Evolutionary conservation across 1,139 yeast genomes (phyloP).

Genomic region (Lodderomyces orthopsilosis): DNA sequence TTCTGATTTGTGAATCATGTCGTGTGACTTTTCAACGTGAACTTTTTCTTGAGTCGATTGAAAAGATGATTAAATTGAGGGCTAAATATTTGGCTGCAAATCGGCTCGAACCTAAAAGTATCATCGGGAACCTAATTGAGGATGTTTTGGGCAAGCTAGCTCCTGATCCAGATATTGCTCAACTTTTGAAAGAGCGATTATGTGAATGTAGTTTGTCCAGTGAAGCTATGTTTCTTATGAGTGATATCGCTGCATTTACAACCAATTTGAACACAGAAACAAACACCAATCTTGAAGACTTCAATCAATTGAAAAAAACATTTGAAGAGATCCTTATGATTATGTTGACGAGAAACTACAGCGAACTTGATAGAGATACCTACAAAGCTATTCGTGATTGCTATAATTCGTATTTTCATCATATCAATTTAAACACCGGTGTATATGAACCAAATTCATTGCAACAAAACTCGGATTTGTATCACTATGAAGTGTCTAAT

Average conservation of each 20-base stretch:
- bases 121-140: not conserved
- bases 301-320: not conserved
- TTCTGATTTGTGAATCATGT: slow-evolving; percentile 1
- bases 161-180: not conserved
- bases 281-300: not conserved
- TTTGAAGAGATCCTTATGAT: slow-evolving; percentile 4
- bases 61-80: not conserved
- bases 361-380: not conserved
- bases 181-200: not conserved
- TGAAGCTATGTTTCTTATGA: slow-evolving; percentile 5
- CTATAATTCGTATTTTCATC: not conserved
- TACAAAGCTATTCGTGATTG: not conserved
- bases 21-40: not conserved
- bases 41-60: not conserved
- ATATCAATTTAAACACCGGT: not conserved
- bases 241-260: slow-evolving; percentile 1
- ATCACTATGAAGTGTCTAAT: not conserved
- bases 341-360: not conserved
- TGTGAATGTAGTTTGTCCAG: not conserved
- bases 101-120: not conserved
- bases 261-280: slow-evolving; percentile 2
- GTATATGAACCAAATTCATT: not conserved
- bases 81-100: slow-evolving; percentile 4
- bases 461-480: slow-evolving; percentile 1
- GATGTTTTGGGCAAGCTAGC: not conserved